A percentile compares a stretch with the other conserved stretches of the same genome.
These are phyloP conservation scores for Dendrobium chrysotoxum DNA, from an alignment of 106 monocot species.

Conservation along the genomic window DNA sequence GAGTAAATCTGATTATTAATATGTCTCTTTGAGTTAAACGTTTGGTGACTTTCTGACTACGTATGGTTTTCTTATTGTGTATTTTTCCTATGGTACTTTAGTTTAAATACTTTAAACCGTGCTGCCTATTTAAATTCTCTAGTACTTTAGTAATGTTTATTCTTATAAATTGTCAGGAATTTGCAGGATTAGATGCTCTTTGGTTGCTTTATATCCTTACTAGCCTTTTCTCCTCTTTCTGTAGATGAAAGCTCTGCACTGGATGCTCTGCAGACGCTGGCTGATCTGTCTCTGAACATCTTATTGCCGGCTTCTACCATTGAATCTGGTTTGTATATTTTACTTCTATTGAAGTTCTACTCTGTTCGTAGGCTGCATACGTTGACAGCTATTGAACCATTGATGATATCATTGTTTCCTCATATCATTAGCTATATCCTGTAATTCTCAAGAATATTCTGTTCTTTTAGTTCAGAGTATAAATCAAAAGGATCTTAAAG, in stretches of 20 bases:
- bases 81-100: neutral
- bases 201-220: conserved; percentile 6
- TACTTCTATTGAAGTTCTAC: neutral
- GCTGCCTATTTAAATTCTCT: neutral
- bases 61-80: neutral
- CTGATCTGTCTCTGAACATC: conserved; percentile 88
- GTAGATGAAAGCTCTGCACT: conserved; percentile 75
- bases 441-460: neutral
- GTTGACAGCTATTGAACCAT: neutral
- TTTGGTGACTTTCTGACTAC: neutral
- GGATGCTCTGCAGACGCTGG: conserved; percentile 88
- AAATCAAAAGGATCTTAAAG: neutral
- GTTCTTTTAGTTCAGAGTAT: neutral
- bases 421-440: neutral
- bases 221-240: conserved; percentile 6
- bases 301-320: conserved; percentile 47
- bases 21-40: neutral
- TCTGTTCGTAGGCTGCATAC: neutral
- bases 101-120: neutral
- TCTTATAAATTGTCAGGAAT: neutral
- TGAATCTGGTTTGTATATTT: conserved; percentile 70
- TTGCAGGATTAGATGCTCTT: neutral
- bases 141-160: neutral
- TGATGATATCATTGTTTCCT: neutral
- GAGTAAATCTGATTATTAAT: neutral